phyloP scores from a whole-genome alignment of 371 early-diverging fungal genomes.

The Mucor velutinosus region DNA sequence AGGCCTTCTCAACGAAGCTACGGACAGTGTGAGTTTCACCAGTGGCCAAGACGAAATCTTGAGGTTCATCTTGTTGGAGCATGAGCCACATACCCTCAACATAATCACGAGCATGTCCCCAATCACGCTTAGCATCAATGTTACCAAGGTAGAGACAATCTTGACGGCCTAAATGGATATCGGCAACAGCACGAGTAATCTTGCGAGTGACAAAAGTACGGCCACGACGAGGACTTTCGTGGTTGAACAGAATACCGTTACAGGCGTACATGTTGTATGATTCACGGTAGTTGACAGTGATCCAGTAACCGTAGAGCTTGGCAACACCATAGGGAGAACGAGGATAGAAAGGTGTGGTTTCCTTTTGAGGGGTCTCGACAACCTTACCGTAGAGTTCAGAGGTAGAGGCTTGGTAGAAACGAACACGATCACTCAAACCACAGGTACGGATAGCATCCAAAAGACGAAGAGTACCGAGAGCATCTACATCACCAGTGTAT shows the following conservation, averaged over 20 bases:
- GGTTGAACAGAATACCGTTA: slow-evolving; percentile 88
- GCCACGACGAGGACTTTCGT: slow-evolving; percentile 85
- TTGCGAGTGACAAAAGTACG: slow-evolving; percentile 87
- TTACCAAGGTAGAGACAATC: slow-evolving; percentile 83
- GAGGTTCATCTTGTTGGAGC: slow-evolving; percentile 81
- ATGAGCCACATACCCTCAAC: slow-evolving; percentile 90
- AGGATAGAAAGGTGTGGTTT: slow-evolving; percentile 88
- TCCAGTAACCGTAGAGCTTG: slow-evolving; percentile 86
- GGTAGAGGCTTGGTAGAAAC: slow-evolving; percentile 87
- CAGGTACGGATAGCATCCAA: slow-evolving; percentile 84
- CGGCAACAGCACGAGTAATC: slow-evolving; percentile 82
- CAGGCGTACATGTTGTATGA: slow-evolving; percentile 84
- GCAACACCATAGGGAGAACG: slow-evolving; percentile 88
- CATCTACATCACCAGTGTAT: slow-evolving; percentile 89
- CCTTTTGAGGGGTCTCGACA: slow-evolving; percentile 79
- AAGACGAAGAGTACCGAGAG: slow-evolving; percentile 78
- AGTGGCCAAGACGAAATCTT: slow-evolving; percentile 89
- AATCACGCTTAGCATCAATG: slow-evolving; percentile 85
- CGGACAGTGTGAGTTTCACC: slow-evolving; percentile 85
- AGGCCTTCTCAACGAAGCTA: slow-evolving; percentile 82
- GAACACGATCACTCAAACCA: slow-evolving; percentile 69
- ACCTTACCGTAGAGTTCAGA: slow-evolving; percentile 86
- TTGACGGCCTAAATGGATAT: slow-evolving; percentile 72
- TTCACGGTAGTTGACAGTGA: slow-evolving; percentile 84
- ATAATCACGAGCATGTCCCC: slow-evolving; percentile 90